Evolutionary conservation across 768 basidiomycete genomes (phyloP).

Genomic region (Lactarius sp.): DNA sequence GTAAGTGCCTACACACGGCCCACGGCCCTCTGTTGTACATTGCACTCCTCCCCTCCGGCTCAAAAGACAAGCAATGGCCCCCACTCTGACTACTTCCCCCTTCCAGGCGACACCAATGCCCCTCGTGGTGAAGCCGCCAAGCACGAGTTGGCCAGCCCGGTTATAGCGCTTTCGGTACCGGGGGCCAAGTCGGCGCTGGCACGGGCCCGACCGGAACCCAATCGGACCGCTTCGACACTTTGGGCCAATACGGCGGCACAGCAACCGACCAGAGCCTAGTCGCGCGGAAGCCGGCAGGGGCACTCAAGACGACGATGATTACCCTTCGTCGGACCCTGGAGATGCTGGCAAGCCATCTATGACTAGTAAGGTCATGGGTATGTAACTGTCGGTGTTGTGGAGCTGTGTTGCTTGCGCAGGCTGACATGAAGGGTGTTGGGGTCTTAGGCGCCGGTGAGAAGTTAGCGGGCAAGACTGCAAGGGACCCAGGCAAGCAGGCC

Average conservation of each 20-base stretch:
- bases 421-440: slow-evolving; percentile 10
- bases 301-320: not conserved
- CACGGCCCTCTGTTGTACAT: not conserved
- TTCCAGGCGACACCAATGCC: not conserved
- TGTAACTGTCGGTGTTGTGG: not conserved
- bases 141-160: not conserved
- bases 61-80: not conserved
- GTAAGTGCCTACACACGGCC: not conserved
- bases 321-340: not conserved
- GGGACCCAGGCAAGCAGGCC: slow-evolving; percentile 14
- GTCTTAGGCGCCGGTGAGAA: slow-evolving; percentile 20
- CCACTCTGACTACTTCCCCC: not conserved
- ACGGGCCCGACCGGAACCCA: not conserved
- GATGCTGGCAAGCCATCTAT: slow-evolving; percentile 1
- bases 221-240: not conserved
- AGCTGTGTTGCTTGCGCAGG: not conserved
- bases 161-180: not conserved
- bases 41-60: not conserved
- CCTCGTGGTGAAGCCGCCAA: not conserved
- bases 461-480: slow-evolving; percentile 14
- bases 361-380: slow-evolving; percentile 18
- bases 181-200: no score
- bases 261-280: not conserved
- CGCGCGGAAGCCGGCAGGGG: not conserved
- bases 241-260: not conserved